Base-by-base conservation (phyloP, 1,139 yeast genomes). In the Geotrichum restrictum region DNA sequence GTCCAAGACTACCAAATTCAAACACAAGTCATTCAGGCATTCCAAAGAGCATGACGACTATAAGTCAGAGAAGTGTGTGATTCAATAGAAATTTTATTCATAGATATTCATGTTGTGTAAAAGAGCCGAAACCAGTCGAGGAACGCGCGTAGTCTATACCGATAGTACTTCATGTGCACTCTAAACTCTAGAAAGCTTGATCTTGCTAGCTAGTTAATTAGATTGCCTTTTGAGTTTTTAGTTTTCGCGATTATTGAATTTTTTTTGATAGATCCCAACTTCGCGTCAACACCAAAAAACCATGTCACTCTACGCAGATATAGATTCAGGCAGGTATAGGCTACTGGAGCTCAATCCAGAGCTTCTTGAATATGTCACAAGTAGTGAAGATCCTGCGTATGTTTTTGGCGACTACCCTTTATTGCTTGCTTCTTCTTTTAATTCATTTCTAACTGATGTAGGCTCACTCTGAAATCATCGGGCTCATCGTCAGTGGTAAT, bases 401-500 rank as follows among this genome's bases (percentile, higher is more conserved):
- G 54, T 21, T 11, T 32, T 19, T 6, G 11, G 27, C 42, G 22
- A 16, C 18, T 34, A 2, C 10, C n/a, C 11, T 19, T 5, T 44
- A n/a, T 40, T 27, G 16, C 3, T 19, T n/a, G n/a, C n/a, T n/a
- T n/a, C n/a, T n/a, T n/a, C n/a, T n/a, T n/a, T n/a, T n/a, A n/a
- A 18, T 41, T 22, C 24, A 7, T 16, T 29, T 34, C 14, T 11
- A 24, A 49, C 29, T 5, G 19, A 19, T 19, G 22, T 37, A 83
- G 64, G 73, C 87, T 1, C 56, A 59, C 11, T 55, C 52, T 65
- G 76, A 6, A 60, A 65, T 16, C 64, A 64, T 8, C 77, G 2
- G 59, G 65, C 11, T 62, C 65, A 3, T 64, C 69, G 5, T 67
- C 74, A 21, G 78, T 77, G 43, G 74, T 85, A 22, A 86, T 83